Evolutionary conservation across 306 rosid genomes (phyloP).

Genomic region (Arachis hypogaea): DNA sequence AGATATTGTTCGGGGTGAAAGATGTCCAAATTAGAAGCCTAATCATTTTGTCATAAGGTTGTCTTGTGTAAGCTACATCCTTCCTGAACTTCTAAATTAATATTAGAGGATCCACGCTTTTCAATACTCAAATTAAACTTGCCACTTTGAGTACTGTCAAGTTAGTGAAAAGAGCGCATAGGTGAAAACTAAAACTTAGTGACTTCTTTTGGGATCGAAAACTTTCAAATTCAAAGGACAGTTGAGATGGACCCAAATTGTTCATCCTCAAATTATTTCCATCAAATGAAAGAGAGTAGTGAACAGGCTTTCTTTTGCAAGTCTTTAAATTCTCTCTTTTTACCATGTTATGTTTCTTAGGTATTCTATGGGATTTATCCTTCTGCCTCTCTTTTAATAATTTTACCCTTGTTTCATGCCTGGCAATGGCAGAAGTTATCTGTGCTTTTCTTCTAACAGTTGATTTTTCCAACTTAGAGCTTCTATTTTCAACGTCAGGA

Average conservation of each 20-base stretch:
- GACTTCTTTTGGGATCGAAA: constrained; percentile 65
- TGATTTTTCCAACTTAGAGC: constrained; percentile 44
- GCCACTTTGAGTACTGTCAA: constrained; percentile 53
- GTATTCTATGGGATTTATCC: constrained; percentile 52
- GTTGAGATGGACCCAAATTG: constrained; percentile 54
- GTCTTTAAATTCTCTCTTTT: constrained; percentile 52
- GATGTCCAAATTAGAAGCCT: constrained; percentile 75
- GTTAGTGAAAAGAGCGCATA: constrained; percentile 52
- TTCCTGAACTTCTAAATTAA: constrained; percentile 46
- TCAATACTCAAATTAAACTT: constrained; percentile 55
- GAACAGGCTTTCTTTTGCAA: constrained; percentile 55
- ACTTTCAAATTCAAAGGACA: constrained; percentile 48
- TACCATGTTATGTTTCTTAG: constrained; percentile 45
- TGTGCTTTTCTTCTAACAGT: constrained; percentile 53
- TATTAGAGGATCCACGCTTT: constrained; percentile 53
- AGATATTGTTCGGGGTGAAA: constrained; percentile 46
- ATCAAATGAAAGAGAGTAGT: constrained; percentile 49
- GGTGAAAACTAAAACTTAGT: constrained; percentile 51
- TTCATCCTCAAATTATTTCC: constrained; percentile 45
- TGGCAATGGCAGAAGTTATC: constrained; percentile 41
- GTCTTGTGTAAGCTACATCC: constrained; percentile 61
- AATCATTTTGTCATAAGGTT: constrained; percentile 55
- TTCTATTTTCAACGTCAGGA: constrained; percentile 57
- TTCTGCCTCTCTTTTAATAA: constrained; percentile 51
- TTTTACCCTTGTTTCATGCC: constrained; percentile 47